Evolutionary conservation across 2,329 filamentous ascomycete genomes (phyloP), one percentile per base, ranked within the genome.

Genomic region (Sporothrix schenckii): DNA sequence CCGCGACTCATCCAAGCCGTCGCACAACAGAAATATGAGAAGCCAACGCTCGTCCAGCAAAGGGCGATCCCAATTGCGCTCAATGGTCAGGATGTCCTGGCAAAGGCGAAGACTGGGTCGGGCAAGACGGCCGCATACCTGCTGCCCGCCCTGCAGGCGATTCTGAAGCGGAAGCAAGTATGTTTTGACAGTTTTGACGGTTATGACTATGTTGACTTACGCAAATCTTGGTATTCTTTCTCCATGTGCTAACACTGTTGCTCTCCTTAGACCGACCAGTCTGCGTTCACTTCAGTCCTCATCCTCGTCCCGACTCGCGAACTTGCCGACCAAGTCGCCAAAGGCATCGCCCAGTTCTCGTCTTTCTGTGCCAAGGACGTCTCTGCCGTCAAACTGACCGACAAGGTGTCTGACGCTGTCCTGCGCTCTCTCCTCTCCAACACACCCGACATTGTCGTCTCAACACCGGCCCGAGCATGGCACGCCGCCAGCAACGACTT

Each of bases 61-160:
- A 90, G 91, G 80, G 92, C 92, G 1, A 97, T 99, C 73, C 95
- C 95, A 1, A 82, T 97, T 50, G 93, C 92, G 27, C 84, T 98
- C 21, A 89, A 93, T 74, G 94, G 95, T 14, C 90, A 92, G 77
- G 93, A 98, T 84, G 89, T 99, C 63, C 84, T 98, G 52, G 94
- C 93, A 69, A 93, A 94, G 77, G 93, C 94, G 50, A 96, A 94
- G 80, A 98, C 95, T 5, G 95, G 95, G 14, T 97, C 94, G 4
- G 95, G 95, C 75, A 99, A 99, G 85, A 99, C 95, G 13, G 93
- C 93, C n/a, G 94, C 95, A 66, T 98, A 98, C 78, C 83, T 97
- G 7, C 85, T 99, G 54, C 95, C 95, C 1, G 86, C 97, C n/a
- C 81, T 99, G 19, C 91, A 97, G 75, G 87, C 88, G 49, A 92